phyloP scores from a whole-genome alignment of 163 green algal genomes.

The Chlamydomonas reinhardtii region DNA sequence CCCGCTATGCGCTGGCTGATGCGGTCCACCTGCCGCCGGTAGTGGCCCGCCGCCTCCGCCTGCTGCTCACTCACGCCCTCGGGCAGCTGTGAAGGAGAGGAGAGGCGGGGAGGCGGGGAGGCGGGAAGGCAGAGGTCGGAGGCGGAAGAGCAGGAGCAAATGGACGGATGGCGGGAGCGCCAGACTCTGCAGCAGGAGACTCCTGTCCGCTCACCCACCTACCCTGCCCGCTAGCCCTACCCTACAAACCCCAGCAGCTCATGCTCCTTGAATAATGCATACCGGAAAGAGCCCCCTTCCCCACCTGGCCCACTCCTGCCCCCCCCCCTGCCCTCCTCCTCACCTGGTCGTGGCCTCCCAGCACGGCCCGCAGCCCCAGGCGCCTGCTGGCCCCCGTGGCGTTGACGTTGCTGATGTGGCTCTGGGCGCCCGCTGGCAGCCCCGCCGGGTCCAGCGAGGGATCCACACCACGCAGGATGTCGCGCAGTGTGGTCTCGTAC shows the following conservation, averaged over 20 bases:
- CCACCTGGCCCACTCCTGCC: too few species aligned
- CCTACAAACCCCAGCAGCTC: too few species aligned
- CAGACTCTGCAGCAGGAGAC: too few species aligned
- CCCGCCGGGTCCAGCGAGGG: slow-evolving; percentile 49
- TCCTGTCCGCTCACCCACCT: too few species aligned
- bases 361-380: slow-evolving; percentile 26
- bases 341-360: background rate
- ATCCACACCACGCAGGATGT: slow-evolving; percentile 57
- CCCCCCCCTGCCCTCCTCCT: background rate
- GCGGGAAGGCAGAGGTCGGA: too few species aligned
- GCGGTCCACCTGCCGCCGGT: slow-evolving; percentile 30
- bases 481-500: slow-evolving; percentile 49
- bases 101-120: too few species aligned
- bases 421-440: slow-evolving; percentile 38
- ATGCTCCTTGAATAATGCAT: too few species aligned
- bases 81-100: background rate
- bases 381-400: slow-evolving; percentile 50
- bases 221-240: too few species aligned
- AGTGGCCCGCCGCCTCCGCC: slow-evolving; percentile 11
- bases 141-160: too few species aligned
- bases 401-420: slow-evolving; percentile 55
- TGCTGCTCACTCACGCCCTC: background rate
- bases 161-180: too few species aligned
- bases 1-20: slow-evolving; percentile 22
- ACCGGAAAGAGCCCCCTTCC: too few species aligned